Percentiles rank a stretch among this genome's conserved stretches.
Conservation (phyloP, 2,329 filamentous ascomycete genomes). For the Blastomyces parvus region DNA sequence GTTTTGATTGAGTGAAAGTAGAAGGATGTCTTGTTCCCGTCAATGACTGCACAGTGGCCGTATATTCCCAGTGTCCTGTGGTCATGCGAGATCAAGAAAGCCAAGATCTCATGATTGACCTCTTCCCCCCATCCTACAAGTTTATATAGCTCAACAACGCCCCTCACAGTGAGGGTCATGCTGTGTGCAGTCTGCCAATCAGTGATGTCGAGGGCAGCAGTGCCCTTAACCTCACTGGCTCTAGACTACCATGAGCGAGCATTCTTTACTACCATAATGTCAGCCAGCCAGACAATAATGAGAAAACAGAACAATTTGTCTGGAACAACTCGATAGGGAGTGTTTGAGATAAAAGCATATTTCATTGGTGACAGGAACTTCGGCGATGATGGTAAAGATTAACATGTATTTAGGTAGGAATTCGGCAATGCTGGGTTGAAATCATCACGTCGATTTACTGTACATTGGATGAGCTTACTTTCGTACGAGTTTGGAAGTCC, state of each 20-base stretch:
- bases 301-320: background rate
- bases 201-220: conserved; percentile 20
- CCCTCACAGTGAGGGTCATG: conserved; percentile 30
- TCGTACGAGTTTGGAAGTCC: background rate
- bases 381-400: too few species aligned
- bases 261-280: background rate
- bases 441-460: too few species aligned
- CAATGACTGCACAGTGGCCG: conserved; percentile 19
- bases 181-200: conserved; percentile 26
- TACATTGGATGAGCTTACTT: background rate
- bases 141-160: conserved; percentile 33
- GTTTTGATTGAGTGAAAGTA: conserved; percentile 26
- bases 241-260: background rate
- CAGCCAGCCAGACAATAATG: background rate
- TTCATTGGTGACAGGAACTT: background rate
- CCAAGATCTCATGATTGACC: conserved; percentile 18
- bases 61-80: conserved; percentile 19
- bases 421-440: too few species aligned
- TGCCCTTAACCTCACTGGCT: conserved; percentile 21
- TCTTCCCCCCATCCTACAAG: conserved; percentile 13
- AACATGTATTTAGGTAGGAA: too few species aligned
- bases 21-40: conserved; percentile 9
- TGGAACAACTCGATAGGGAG: background rate
- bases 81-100: conserved; percentile 20
- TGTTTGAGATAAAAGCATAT: background rate